A percentile compares a stretch with the other conserved stretches of the same genome.
phyloP scores from a whole-genome alignment of 495 filamentous ascomycete genomes.

The Halenospora varia region DNA sequence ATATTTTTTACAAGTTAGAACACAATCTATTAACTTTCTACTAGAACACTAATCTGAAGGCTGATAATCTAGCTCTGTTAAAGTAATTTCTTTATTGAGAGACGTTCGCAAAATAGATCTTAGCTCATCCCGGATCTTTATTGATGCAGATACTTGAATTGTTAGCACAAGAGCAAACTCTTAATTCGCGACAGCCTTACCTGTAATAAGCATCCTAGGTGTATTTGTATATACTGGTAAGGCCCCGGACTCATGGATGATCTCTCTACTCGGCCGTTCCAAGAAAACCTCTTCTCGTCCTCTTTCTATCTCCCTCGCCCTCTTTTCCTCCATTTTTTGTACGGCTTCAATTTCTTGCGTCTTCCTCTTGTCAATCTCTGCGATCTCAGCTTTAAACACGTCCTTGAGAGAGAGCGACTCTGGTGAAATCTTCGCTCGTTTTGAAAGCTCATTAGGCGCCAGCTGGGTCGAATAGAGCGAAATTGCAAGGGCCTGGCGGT shows the following conservation, averaged over 20 bases:
- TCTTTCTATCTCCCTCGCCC: conserved; percentile 7
- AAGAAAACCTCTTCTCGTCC: conserved; percentile 2
- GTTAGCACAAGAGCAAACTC: neutral
- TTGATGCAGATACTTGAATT: conserved; percentile 8
- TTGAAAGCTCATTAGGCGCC: neutral
- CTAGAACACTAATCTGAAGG: conserved; percentile 8
- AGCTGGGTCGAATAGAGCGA: conserved; percentile 2
- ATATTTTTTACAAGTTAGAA: too few relatives aligned
- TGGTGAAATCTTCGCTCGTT: conserved; percentile 1
- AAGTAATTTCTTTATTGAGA: conserved; percentile 15
- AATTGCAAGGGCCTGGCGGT: conserved; percentile 3
- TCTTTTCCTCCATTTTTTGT: conserved; percentile 7
- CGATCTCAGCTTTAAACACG: conserved; percentile 4
- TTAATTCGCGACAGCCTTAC: conserved; percentile 6
- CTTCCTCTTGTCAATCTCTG: conserved; percentile 3
- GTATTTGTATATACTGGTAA: conserved; percentile 8
- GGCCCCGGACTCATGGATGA: neutral
- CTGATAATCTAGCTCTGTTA: conserved; percentile 11
- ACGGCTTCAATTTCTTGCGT: conserved; percentile 1
- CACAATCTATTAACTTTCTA: too few relatives aligned
- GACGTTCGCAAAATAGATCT: neutral
- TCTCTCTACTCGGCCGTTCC: neutral
- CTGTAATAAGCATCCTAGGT: conserved; percentile 12
- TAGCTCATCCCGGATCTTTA: conserved; percentile 8
- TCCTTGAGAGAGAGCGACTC: neutral